Conservation (phyloP, 768 basidiomycete species). For the Termitomyces titanicus region DNA sequence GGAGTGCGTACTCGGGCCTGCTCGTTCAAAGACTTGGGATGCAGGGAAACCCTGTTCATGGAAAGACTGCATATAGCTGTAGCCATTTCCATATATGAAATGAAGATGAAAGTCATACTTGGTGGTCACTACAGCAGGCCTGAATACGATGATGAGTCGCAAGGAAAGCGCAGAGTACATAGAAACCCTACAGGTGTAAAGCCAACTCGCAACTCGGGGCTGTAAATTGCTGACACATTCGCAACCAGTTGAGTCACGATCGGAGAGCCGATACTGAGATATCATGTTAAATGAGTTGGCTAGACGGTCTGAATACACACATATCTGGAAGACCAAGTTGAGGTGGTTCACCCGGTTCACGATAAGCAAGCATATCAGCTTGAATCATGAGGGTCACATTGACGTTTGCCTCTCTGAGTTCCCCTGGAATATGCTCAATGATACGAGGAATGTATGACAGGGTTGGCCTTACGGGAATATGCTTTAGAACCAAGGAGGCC, state of each 20-base stretch:
- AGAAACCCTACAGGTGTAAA: conserved; percentile 47
- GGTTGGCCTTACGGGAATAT: conserved; percentile 70
- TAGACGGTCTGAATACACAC: conserved; percentile 34
- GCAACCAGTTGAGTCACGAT: conserved; percentile 73
- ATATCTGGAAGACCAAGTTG: conserved; percentile 78
- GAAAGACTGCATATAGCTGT: conserved; percentile 53
- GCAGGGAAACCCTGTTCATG: conserved; percentile 80
- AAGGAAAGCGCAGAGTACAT: neutral
- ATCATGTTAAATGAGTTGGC: neutral
- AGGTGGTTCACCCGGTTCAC: conserved; percentile 67
- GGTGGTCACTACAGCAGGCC: conserved; percentile 92
- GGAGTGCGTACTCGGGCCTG: conserved; percentile 56
- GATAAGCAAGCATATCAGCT: conserved; percentile 91
- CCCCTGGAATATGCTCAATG: conserved; percentile 32
- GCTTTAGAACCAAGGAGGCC: conserved; percentile 75
- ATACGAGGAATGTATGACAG: neutral
- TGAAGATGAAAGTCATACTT: conserved; percentile 34
- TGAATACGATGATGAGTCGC: conserved; percentile 18
- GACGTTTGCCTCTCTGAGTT: conserved; percentile 52
- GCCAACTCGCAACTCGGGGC: conserved; percentile 73
- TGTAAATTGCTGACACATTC: conserved; percentile 76
- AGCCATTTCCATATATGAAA: neutral
- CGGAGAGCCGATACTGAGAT: conserved; percentile 68
- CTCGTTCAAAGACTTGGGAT: conserved; percentile 86
- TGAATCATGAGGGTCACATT: conserved; percentile 84